Evolutionary conservation across 2,329 filamentous ascomycete species (phyloP).

Genomic region (Sclerotiophoma versabilis): DNA sequence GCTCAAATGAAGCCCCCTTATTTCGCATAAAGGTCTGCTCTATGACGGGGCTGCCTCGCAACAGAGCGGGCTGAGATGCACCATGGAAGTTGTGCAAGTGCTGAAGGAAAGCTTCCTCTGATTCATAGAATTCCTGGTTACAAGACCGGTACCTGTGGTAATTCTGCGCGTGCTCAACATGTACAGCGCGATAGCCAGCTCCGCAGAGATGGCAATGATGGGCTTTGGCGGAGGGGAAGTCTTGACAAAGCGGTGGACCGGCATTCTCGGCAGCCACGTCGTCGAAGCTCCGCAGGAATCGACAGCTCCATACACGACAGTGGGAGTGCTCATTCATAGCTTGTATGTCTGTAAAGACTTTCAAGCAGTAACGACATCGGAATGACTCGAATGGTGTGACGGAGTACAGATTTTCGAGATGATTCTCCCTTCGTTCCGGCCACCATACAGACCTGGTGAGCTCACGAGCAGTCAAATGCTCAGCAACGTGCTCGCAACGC

Average conservation of each 20-base stretch:
- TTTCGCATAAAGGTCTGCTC: slow-evolving; percentile 47
- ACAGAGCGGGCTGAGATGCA: slow-evolving; percentile 34
- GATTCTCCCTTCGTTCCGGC: slow-evolving; percentile 41
- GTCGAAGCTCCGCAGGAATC: slow-evolving; percentile 44
- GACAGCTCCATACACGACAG: slow-evolving; percentile 47
- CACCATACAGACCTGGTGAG: slow-evolving; percentile 43
- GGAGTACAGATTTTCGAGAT: slow-evolving; percentile 42
- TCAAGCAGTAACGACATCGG: slow-evolving; percentile 45
- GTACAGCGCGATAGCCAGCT: slow-evolving; percentile 40
- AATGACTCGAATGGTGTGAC: slow-evolving; percentile 41
- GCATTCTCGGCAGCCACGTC: slow-evolving; percentile 44
- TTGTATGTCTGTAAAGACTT: slow-evolving; percentile 39
- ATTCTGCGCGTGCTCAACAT: slow-evolving; percentile 44
- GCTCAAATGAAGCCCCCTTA: slow-evolving; percentile 46
- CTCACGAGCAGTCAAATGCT: slow-evolving; percentile 41
- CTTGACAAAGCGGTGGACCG: slow-evolving; percentile 41
- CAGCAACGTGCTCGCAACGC: slow-evolving; percentile 43
- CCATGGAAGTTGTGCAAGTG: slow-evolving; percentile 45
- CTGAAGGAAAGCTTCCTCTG: slow-evolving; percentile 43
- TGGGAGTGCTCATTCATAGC: slow-evolving; percentile 44
- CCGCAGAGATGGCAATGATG: slow-evolving; percentile 48
- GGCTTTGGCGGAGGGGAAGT: slow-evolving; percentile 44
- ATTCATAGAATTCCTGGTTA: slow-evolving; percentile 44
- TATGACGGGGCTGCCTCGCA: slow-evolving; percentile 38
- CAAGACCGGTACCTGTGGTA: slow-evolving; percentile 45